Base-by-base conservation (phyloP, 768 basidiomycete genomes). In the Calocera cornea region DNA sequence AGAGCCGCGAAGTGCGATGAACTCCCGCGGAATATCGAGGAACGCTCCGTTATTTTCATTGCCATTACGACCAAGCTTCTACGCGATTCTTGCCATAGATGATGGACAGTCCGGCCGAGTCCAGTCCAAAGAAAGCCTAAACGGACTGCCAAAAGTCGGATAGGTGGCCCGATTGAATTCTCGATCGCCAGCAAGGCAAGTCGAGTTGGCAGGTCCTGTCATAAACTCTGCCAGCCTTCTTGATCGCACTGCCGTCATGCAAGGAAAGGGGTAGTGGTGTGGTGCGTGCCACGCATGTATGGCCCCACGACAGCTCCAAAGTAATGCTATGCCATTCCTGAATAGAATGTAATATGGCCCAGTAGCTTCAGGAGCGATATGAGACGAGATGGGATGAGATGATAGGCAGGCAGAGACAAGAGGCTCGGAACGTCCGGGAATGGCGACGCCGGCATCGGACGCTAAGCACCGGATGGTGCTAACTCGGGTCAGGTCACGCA, bases 261-360 rank as follows among this genome's bases (percentile, higher is more conserved):
- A 7, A 47, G 19, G 44, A 47, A 17, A 47, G 44, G 44, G 44
- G 44, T 19, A 47, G 16, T 47, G 19, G 44, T 24, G 44, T 19
- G 16, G 44, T 24, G 19, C 19, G 40, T 41, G 19, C 44, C 19
- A 19, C 44, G 24, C 44, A 7, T 38, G 5, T 38, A 38, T 68
- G 54, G 64, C 38, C 65, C 49, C 49, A 65, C 50, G 41, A 27
- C 67, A n/a, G 19, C 41, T 41, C 64, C 33, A 31, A 29, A 12
- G 49, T 19, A 33, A 36, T 60, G 44, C 16, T 27, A 60, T 60
- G 31, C 27, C 31, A 60, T 60, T 60, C 54, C 54, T 16, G 22
- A 31, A 2, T 10, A 24, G 22, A 60, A 60, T 47, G 44, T 47
- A n/a, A n/a, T n/a, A 47, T 24, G 44, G 3, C 44, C 44, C 8